A percentile compares a stretch with the other conserved stretches of the same genome.
These are phyloP conservation scores for Pyrenophora graminea DNA, from an alignment of 2,329 filamentous ascomycete species.

Conservation along the genomic window DNA sequence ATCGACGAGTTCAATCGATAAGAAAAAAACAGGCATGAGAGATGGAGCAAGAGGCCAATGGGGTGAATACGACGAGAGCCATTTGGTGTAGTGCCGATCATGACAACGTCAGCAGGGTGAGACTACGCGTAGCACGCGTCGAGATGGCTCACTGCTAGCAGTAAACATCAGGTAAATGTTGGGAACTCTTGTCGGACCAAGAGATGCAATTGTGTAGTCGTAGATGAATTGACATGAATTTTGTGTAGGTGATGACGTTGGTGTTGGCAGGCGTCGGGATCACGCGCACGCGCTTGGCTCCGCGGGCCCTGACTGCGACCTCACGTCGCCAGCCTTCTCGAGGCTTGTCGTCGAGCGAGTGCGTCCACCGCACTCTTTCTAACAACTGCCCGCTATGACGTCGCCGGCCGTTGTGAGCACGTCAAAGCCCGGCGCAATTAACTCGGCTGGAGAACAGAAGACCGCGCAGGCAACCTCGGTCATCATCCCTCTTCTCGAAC, in stretches of 20 bases:
- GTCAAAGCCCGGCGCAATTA: conserved; percentile 28
- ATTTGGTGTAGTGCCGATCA: conserved; percentile 5
- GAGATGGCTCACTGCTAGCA: not conserved
- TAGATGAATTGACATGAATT: not conserved
- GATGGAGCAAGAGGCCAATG: not conserved
- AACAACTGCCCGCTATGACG: conserved; percentile 19
- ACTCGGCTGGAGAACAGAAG: conserved; percentile 30
- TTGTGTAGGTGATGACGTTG: not conserved
- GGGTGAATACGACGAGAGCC: not conserved
- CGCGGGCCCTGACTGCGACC: conserved; percentile 3
- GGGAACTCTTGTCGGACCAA: too few relatives aligned
- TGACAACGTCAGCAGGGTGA: conserved; percentile 8
- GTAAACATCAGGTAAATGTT: not conserved
- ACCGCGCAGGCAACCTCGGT: conserved; percentile 65
- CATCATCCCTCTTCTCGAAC: conserved; percentile 71
- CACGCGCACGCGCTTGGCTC: conserved; percentile 2
- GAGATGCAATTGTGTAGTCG: too few relatives aligned
- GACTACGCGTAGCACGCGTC: conserved; percentile 4
- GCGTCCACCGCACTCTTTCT: not conserved
- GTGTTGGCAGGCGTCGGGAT: not conserved
- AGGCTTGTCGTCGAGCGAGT: conserved; percentile 3
- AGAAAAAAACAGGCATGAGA: too few relatives aligned
- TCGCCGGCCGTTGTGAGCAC: conserved; percentile 26
- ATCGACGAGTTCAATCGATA: too few relatives aligned
- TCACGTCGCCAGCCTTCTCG: conserved; percentile 7